A percentile compares a stretch with the other conserved stretches of the same genome.
Conservation (phyloP, 768 basidiomycete species). For the Amanita muscaria region DNA sequence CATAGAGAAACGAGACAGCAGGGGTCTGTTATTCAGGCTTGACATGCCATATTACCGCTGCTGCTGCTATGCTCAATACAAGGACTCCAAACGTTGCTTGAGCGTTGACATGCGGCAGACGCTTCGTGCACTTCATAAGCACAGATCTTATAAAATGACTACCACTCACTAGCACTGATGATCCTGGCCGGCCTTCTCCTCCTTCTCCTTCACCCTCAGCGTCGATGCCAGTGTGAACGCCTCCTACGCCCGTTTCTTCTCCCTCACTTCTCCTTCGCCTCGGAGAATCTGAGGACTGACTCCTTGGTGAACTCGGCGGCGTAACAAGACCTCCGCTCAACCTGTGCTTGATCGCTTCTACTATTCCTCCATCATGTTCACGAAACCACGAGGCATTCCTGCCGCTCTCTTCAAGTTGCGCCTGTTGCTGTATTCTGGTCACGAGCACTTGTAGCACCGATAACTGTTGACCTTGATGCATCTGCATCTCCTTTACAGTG, state of each 20-base stretch:
- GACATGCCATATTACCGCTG: slow-evolving; percentile 48
- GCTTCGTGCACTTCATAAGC: slow-evolving; percentile 4
- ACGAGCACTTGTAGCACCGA: slow-evolving; percentile 13
- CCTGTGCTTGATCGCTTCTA: slow-evolving; percentile 27
- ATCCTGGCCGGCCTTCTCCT: neutral
- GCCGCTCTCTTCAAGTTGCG: slow-evolving; percentile 9
- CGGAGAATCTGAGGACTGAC: slow-evolving; percentile 55
- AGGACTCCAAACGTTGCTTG: slow-evolving; percentile 56
- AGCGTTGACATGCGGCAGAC: slow-evolving; percentile 28
- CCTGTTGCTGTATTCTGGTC: slow-evolving; percentile 7
- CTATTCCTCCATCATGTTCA: slow-evolving; percentile 17
- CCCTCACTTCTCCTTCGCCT: slow-evolving; percentile 32
- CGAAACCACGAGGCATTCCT: slow-evolving; percentile 5
- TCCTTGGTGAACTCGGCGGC: slow-evolving; percentile 62
- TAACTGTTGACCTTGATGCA: slow-evolving; percentile 16
- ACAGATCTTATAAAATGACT: neutral
- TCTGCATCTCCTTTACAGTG: slow-evolving; percentile 29
- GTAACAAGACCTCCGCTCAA: slow-evolving; percentile 50
- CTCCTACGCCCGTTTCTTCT: neutral
- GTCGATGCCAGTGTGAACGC: slow-evolving; percentile 19
- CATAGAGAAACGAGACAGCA: no score
- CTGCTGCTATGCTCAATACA: slow-evolving; percentile 61
- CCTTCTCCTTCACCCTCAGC: neutral
- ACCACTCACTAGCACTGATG: slow-evolving; percentile 18
- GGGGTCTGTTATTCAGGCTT: slow-evolving; percentile 26